phyloP scores from a whole-genome alignment of 1,284 basidiomycete genomes.

The Ceratobasidium sp. region DNA sequence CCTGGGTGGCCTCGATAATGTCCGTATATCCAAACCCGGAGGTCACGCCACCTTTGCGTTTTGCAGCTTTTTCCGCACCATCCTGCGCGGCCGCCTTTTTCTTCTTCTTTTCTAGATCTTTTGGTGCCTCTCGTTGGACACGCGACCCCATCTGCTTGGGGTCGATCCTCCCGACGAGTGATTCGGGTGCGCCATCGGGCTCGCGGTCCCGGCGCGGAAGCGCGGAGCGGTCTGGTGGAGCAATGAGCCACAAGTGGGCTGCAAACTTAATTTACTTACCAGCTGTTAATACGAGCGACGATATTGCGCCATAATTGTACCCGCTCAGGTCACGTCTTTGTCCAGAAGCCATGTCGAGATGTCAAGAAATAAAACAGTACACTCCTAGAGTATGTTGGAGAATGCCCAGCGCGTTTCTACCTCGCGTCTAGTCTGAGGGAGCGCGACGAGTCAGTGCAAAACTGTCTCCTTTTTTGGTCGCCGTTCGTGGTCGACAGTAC shows the following conservation, averaged over 20 bases:
- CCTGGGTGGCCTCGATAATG: slow-evolving; percentile 92
- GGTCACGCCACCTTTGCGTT: slow-evolving; percentile 64
- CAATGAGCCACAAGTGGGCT: slow-evolving; percentile 15
- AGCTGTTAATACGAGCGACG: slow-evolving; percentile 86
- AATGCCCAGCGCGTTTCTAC: slow-evolving; percentile 15
- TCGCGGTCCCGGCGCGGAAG: slow-evolving; percentile 89
- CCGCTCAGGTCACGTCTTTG: slow-evolving; percentile 81
- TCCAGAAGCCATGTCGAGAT: slow-evolving; percentile 39
- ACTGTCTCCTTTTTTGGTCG: slow-evolving; percentile 8
- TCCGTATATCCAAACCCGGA: slow-evolving; percentile 83
- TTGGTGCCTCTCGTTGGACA: slow-evolving; percentile 84
- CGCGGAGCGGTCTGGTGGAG: slow-evolving; percentile 68
- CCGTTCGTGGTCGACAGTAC: slow-evolving; percentile 10
- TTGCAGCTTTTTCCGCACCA: slow-evolving; percentile 67
- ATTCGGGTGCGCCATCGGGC: slow-evolving; percentile 95
- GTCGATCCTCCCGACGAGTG: slow-evolving; percentile 92
- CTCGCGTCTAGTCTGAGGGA: neutral
- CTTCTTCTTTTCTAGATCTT: slow-evolving; percentile 97
- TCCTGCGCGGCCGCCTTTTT: slow-evolving; percentile 74
- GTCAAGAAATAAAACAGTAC: slow-evolving; percentile 20
- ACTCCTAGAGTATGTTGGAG: slow-evolving; percentile 25
- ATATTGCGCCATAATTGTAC: slow-evolving; percentile 93
- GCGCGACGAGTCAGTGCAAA: neutral
- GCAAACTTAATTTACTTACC: slow-evolving; percentile 54
- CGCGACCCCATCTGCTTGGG: slow-evolving; percentile 94